Evolutionary conservation across 345 rosid species (phyloP), one percentile per base, ranked within the genome.

Genomic region (Acer campestre): DNA sequence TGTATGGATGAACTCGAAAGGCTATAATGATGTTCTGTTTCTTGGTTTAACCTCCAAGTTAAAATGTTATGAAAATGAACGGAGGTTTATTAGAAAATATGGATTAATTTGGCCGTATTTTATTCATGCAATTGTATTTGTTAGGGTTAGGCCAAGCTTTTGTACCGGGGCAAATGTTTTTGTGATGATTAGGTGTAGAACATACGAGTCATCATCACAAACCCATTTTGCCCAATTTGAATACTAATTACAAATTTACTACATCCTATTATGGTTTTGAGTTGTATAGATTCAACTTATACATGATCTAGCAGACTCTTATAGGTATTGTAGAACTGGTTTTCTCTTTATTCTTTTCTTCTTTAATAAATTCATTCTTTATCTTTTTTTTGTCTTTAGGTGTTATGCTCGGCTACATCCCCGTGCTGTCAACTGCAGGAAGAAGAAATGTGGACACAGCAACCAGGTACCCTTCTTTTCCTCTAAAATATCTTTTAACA

Each of bases 371-470:
- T 12, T 49, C 55, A 13, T 49, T 49, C 6, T 25, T 25, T 8
- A 42, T 42, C 6, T 25, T 25, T 8, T 8, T 42, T 42, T 7
- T 61, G 23, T 18, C 27, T 61, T 31, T 31, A 94, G 98, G 78
- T 93, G 94, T 38, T 92, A 94, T 73, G 97, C 98, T 4, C 94
- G 98, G 55, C 84, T 92, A 58, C 98, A 92, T 73, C 98, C 96
- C 25, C 86, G 98, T 58, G 98, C 94, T 74, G 97, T 90, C 6
- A 91, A 91, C 88, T 93, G 98, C 90, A 83, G 98, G 92, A 94
- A 90, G 82, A 94, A 94, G 91, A 94, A 94, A 84, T 94, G 98
- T 79, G 97, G 98, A 20, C 97, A 94, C 79, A 91, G 97, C 91
- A 94, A 93, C 77, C 97, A 88, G 98, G 94, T 90, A n/a, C 12